phyloP scores from a whole-genome alignment of 2,329 filamentous ascomycete species.

The Metarhizium guizhouense region DNA sequence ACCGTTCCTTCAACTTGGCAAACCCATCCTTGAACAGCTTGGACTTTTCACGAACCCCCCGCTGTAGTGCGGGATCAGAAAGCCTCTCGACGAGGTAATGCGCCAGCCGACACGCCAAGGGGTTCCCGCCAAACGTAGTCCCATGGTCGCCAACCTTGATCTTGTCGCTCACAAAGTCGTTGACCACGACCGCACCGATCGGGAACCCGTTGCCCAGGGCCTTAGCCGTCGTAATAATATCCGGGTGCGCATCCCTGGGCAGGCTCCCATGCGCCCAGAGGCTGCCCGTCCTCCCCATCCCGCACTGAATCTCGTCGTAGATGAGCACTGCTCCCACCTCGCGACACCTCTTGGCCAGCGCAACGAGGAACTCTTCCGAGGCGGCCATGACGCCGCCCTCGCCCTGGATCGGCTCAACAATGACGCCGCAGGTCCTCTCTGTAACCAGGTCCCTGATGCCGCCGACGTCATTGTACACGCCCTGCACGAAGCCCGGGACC shows the following conservation, averaged over 20 bases:
- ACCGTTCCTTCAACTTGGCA: slow-evolving; percentile 34
- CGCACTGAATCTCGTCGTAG: slow-evolving; percentile 97
- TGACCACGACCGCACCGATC: slow-evolving; percentile 61
- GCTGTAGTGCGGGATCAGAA: slow-evolving; percentile 60
- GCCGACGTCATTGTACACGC: slow-evolving; percentile 72
- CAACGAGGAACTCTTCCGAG: slow-evolving; percentile 70
- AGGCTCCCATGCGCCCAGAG: slow-evolving; percentile 82
- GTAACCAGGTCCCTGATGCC: slow-evolving; percentile 68
- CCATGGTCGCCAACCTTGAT: slow-evolving; percentile 68
- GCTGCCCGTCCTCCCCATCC: slow-evolving; percentile 74
- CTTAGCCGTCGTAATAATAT: slow-evolving; percentile 90
- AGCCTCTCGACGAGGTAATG: slow-evolving; percentile 78
- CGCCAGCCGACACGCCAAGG: slow-evolving; percentile 72
- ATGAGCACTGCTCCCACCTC: slow-evolving; percentile 84
- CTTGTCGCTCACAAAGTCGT: slow-evolving; percentile 29
- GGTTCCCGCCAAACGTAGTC: slow-evolving; percentile 91
- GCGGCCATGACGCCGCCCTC: slow-evolving; percentile 89
- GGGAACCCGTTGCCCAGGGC: slow-evolving; percentile 95
- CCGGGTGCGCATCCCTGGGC: slow-evolving; percentile 75
- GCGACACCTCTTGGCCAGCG: slow-evolving; percentile 75
- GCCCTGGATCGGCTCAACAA: slow-evolving; percentile 94
- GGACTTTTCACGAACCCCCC: slow-evolving; percentile 58
- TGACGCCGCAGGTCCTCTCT: slow-evolving; percentile 82
- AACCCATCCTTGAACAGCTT: slow-evolving; percentile 40
- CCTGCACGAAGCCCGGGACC: slow-evolving; percentile 87